These are phyloP conservation scores for Scenedesmus sp. DNA, from an alignment of 163 green algal species.

Conservation along the genomic window DNA sequence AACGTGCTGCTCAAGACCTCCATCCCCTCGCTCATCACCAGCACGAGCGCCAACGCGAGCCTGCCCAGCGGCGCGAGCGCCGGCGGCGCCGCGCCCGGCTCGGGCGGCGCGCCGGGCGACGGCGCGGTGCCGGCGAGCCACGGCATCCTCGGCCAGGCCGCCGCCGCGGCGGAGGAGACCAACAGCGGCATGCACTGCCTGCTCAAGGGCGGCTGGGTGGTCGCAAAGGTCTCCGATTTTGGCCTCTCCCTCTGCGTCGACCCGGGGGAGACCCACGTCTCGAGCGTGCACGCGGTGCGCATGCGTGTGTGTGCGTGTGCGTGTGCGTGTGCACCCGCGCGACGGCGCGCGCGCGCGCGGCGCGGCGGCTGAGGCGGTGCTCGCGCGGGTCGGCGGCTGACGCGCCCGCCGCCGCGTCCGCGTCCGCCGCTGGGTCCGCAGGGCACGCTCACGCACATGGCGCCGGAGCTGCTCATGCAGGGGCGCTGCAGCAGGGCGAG, in stretches of 20 bases:
- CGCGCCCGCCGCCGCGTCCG: no score
- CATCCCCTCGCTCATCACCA: slow-evolving; percentile 12
- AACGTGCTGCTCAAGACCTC: slow-evolving; percentile 59
- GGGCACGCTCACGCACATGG: slow-evolving; percentile 42
- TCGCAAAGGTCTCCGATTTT: slow-evolving; percentile 68
- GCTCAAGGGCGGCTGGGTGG: slow-evolving; percentile 54
- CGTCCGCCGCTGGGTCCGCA: neutral
- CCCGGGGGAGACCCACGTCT: slow-evolving; percentile 48
- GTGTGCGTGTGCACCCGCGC: no score
- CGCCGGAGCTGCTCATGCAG: slow-evolving; percentile 32
- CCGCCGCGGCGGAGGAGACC: neutral
- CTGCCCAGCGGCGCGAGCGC: neutral
- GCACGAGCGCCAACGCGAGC: neutral
- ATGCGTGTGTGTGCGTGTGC: no score
- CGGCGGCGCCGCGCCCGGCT: neutral
- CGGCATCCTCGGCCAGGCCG: neutral
- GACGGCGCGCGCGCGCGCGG: no score
- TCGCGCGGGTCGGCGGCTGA: no score
- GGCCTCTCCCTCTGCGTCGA: slow-evolving; percentile 53
- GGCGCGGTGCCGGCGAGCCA: neutral
- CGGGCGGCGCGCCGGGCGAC: neutral
- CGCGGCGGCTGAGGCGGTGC: no score
- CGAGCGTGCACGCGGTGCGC: neutral
- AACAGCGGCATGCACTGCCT: neutral
- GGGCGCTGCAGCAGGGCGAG: neutral